Conservation (phyloP, 1,139 yeast species). For the Kluyveromyces sp. region DNA sequence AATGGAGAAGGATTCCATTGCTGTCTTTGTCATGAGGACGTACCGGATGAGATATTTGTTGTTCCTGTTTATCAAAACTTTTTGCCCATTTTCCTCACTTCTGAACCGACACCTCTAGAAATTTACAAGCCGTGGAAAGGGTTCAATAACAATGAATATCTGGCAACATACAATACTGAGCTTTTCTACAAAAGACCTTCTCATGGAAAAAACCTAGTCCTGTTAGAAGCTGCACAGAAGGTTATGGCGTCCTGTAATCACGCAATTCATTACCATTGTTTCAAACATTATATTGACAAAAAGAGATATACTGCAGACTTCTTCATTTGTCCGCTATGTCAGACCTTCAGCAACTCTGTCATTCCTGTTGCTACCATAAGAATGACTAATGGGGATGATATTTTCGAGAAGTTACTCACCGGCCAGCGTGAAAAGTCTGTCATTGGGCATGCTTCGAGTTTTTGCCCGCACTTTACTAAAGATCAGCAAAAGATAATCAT, state of each 20-base stretch:
- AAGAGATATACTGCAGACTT: slow-evolving; percentile 26
- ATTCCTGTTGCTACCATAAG: slow-evolving; percentile 23
- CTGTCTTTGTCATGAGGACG: slow-evolving; percentile 61
- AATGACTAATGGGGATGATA: not conserved
- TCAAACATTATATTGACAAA: slow-evolving; percentile 34
- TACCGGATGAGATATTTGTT: slow-evolving; percentile 45
- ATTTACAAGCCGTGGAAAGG: slow-evolving; percentile 24
- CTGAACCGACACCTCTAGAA: slow-evolving; percentile 27
- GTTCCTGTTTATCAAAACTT: slow-evolving; percentile 38
- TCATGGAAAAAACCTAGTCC: slow-evolving; percentile 15
- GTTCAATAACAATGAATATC: slow-evolving; percentile 23
- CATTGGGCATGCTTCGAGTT: not conserved
- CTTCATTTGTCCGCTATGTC: slow-evolving; percentile 60
- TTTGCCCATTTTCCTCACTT: slow-evolving; percentile 37
- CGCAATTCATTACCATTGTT: slow-evolving; percentile 57
- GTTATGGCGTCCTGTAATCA: slow-evolving; percentile 63
- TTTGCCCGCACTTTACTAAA: not conserved
- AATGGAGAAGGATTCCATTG: slow-evolving; percentile 36
- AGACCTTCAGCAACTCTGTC: slow-evolving; percentile 41
- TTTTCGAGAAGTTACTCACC: not conserved
- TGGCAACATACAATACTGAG: slow-evolving; percentile 18
- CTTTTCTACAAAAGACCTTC: slow-evolving; percentile 14
- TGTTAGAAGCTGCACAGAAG: slow-evolving; percentile 28
- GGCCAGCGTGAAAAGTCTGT: slow-evolving; percentile 4
- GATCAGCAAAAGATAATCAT: not conserved